phyloP scores from a whole-genome alignment of 495 filamentous ascomycete genomes.

The Saxophila tyrrhenica region DNA sequence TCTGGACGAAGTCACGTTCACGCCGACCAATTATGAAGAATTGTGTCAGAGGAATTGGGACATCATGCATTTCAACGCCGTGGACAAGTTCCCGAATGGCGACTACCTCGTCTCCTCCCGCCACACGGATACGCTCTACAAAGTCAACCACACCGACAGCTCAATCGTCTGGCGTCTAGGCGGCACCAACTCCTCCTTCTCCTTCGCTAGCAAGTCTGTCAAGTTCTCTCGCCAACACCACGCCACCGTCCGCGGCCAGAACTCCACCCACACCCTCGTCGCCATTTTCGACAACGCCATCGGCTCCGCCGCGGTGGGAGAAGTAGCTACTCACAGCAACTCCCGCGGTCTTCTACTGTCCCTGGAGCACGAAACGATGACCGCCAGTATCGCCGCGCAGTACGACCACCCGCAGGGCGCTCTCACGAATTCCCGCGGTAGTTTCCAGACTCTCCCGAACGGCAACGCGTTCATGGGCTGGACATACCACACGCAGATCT shows the following conservation, averaged over 20 bases:
- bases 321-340: not conserved
- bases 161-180: conserved; percentile 22
- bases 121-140: conserved; percentile 13
- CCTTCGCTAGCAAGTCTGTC: conserved; percentile 2
- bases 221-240: conserved; percentile 3
- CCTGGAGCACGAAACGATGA: not conserved
- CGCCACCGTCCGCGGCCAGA: not conserved
- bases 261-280: conserved; percentile 6
- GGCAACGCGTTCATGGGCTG: conserved; percentile 23
- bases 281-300: conserved; percentile 25
- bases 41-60: conserved; percentile 22
- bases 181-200: conserved; percentile 21
- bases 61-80: conserved; percentile 23
- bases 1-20: conserved; percentile 13
- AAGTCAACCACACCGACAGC: conserved; percentile 20
- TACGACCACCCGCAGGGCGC: not conserved
- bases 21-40: conserved; percentile 3
- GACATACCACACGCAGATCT: conserved; percentile 15
- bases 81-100: conserved; percentile 24
- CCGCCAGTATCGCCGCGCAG: not conserved
- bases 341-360: conserved; percentile 11
- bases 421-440: conserved; percentile 5
- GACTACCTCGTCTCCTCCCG: conserved; percentile 26
- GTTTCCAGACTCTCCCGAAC: conserved; percentile 21
- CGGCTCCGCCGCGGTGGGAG: not conserved